These are phyloP conservation scores for Aspergillus sp. DNA, from an alignment of 2,329 filamentous ascomycete species.

Conservation along the genomic window DNA sequence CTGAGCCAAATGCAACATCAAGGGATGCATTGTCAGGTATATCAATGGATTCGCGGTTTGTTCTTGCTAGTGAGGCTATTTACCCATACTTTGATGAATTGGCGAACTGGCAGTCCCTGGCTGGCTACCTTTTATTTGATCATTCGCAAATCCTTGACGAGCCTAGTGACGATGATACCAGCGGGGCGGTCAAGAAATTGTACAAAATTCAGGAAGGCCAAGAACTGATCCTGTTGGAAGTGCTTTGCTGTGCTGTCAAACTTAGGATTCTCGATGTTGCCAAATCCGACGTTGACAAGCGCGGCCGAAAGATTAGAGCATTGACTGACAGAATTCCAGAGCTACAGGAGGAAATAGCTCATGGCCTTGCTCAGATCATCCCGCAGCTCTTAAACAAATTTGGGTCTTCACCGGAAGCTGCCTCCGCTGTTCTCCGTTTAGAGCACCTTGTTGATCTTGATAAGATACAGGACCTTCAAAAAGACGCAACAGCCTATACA, in stretches of 20 bases:
- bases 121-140: slow-evolving; percentile 89
- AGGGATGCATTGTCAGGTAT: slow-evolving; percentile 56
- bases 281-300: slow-evolving; percentile 60
- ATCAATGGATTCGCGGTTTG: slow-evolving; percentile 76
- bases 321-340: slow-evolving; percentile 64
- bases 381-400: slow-evolving; percentile 90
- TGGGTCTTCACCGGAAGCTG: slow-evolving; percentile 82
- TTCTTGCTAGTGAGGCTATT: slow-evolving; percentile 79
- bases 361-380: slow-evolving; percentile 74
- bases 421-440: slow-evolving; percentile 79
- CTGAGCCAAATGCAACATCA: slow-evolving; percentile 24
- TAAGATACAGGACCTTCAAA: slow-evolving; percentile 82
- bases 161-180: slow-evolving; percentile 57
- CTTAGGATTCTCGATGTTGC: slow-evolving; percentile 65
- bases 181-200: slow-evolving; percentile 66
- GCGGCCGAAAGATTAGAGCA: slow-evolving; percentile 57
- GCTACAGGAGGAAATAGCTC: slow-evolving; percentile 73
- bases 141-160: slow-evolving; percentile 66
- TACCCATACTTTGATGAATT: slow-evolving; percentile 81
- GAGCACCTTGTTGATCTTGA: slow-evolving; percentile 85
- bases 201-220: slow-evolving; percentile 74
- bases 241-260: slow-evolving; percentile 80
- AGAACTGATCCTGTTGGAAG: slow-evolving; percentile 81
- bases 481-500: slow-evolving; percentile 78
- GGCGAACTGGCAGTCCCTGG: slow-evolving; percentile 81